Conservation (phyloP, 805 yeast species). For the Scheffersomyces amazonensis region DNA sequence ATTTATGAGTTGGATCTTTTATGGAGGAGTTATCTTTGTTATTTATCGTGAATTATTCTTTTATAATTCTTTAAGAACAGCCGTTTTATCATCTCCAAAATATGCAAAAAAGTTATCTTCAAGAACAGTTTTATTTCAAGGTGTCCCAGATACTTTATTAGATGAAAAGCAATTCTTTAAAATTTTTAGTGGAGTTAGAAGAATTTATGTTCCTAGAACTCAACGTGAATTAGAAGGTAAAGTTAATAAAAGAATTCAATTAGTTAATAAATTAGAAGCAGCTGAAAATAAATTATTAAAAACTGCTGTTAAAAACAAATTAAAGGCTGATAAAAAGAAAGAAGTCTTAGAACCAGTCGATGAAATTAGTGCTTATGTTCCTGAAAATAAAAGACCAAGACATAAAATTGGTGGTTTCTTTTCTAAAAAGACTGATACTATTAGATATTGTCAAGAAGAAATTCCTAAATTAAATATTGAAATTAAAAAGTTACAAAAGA, state of each 20-base stretch:
- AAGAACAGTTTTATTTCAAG: constrained; percentile 79
- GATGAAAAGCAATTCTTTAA: constrained; percentile 71
- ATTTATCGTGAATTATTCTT: constrained; percentile 81
- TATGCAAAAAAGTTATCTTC: constrained; percentile 73
- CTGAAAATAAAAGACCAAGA: constrained; percentile 66
- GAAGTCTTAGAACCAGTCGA: constrained; percentile 39
- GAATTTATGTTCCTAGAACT: constrained; percentile 78
- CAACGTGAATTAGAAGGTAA: constrained; percentile 50
- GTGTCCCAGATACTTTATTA: constrained; percentile 72
- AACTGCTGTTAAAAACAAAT: constrained; percentile 60
- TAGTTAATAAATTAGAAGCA: constrained; percentile 63
- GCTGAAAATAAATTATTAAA: constrained; percentile 59
- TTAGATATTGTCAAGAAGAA: constrained; percentile 53
- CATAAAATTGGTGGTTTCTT: constrained; percentile 46
- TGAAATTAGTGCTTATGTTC: constrained; percentile 56
- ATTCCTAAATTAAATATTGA: constrained; percentile 58
- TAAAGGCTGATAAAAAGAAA: constrained; percentile 68
- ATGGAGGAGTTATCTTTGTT: constrained; percentile 64
- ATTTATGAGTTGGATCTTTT: constrained; percentile 75
- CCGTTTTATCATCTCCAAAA: constrained; percentile 75
- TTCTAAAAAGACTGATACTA: constrained; percentile 55
- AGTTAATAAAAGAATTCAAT: constrained; percentile 55
- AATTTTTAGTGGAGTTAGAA: constrained; percentile 77
- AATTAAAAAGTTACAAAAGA: constrained; percentile 52
- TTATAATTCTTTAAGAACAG: constrained; percentile 73